Evolutionary conservation across 371 early-diverging fungal genomes (phyloP).

Genomic region (Blakeslea trispora): DNA sequence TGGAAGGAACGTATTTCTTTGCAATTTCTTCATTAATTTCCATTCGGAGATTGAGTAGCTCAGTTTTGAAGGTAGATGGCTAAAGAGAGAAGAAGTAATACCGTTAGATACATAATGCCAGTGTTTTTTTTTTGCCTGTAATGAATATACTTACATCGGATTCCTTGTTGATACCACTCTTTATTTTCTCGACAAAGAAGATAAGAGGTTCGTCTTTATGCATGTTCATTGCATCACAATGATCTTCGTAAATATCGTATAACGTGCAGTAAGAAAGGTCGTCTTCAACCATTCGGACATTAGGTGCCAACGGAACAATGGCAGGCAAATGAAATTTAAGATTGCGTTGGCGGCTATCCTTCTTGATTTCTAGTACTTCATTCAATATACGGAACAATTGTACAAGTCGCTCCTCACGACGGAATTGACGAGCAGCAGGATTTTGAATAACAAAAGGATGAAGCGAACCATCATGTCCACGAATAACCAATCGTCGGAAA

Average conservation of each 20-base stretch:
- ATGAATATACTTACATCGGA: constrained; percentile 33
- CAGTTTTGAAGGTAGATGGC: constrained; percentile 56
- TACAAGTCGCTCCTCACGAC: constrained; percentile 91
- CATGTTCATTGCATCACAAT: constrained; percentile 66
- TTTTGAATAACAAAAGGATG: constrained; percentile 93
- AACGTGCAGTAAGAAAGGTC: constrained; percentile 83
- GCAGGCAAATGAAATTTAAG: constrained; percentile 88
- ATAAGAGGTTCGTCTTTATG: constrained; percentile 82
- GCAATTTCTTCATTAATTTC: constrained; percentile 83
- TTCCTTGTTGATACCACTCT: constrained; percentile 45
- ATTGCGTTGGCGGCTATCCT: constrained; percentile 77
- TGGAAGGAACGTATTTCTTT: constrained; percentile 76
- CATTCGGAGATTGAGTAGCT: constrained; percentile 72
- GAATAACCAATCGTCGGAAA: constrained; percentile 78
- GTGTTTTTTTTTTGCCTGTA: too few relatives aligned
- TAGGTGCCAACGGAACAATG: constrained; percentile 89
- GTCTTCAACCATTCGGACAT: constrained; percentile 90
- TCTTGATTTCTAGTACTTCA: constrained; percentile 73
- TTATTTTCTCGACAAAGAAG: constrained; percentile 68
- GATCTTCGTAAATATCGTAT: constrained; percentile 85
- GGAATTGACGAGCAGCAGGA: constrained; percentile 80
- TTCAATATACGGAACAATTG: constrained; percentile 93
- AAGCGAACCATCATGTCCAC: constrained; percentile 88
- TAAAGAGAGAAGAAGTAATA: constrained; percentile 6
- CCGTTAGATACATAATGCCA: too few relatives aligned